Conservation (phyloP, 306 rosid genomes). For the Glycine tomentella region DNA sequence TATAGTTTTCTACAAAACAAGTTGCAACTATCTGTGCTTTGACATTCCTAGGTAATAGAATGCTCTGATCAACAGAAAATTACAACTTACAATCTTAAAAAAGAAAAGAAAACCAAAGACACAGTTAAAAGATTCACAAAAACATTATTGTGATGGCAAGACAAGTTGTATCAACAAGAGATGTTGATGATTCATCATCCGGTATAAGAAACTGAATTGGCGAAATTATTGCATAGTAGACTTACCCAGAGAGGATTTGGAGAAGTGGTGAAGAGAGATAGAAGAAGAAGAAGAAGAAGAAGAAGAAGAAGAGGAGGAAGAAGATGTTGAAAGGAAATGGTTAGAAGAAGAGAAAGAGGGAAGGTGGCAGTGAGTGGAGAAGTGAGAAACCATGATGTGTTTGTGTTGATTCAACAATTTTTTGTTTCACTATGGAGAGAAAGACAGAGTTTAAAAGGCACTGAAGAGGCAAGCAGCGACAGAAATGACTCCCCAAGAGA, state of each 20-base stretch:
- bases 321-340: background rate
- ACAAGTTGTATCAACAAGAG: background rate
- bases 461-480: conserved; percentile 63
- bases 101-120: background rate
- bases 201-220: background rate
- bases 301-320: too few species aligned
- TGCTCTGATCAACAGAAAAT: background rate
- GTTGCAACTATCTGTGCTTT: conserved; percentile 15
- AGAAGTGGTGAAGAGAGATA: conserved; percentile 1
- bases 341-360: conserved; percentile 40
- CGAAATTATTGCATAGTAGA: background rate
- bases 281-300: too few species aligned
- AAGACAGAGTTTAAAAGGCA: conserved; percentile 38
- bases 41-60: conserved; percentile 10
- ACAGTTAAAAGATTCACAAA: background rate
- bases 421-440: conserved; percentile 13
- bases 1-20: background rate
- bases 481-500: conserved; percentile 73
- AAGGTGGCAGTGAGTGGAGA: conserved; percentile 46
- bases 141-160: background rate
- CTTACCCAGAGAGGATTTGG: conserved; percentile 47
- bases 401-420: conserved; percentile 1
- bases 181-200: background rate
- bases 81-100: background rate
- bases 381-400: conserved; percentile 48